Evolutionary conservation across 495 filamentous ascomycete species (phyloP).

Genomic region (Halenospora varia): DNA sequence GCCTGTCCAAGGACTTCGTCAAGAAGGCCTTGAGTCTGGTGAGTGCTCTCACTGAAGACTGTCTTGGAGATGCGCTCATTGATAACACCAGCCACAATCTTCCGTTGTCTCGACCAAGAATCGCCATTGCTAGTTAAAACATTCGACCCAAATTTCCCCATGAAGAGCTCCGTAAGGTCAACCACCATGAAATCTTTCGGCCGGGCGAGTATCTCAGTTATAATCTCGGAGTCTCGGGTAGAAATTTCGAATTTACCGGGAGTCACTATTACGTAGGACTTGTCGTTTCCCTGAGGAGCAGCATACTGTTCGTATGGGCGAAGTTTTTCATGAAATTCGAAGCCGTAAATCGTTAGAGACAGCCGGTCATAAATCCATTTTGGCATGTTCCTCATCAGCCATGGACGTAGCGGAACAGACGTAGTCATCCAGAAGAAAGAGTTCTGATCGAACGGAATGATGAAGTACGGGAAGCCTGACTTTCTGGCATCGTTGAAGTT

Average conservation of each 20-base stretch:
- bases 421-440: constrained; percentile 21
- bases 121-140: constrained; percentile 27
- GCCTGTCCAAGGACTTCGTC: constrained; percentile 16
- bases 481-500: constrained; percentile 23
- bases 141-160: constrained; percentile 27
- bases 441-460: constrained; percentile 26
- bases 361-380: constrained; percentile 21
- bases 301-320: constrained; percentile 20
- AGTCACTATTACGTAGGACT: constrained; percentile 24
- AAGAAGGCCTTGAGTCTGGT: constrained; percentile 26
- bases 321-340: constrained; percentile 25
- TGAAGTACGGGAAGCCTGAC: constrained; percentile 22
- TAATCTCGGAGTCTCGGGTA: constrained; percentile 23
- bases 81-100: constrained; percentile 25
- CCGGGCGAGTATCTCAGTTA: constrained; percentile 21
- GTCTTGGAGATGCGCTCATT: constrained; percentile 29
- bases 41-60: constrained; percentile 26
- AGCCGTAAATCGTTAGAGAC: constrained; percentile 26
- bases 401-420: constrained; percentile 17
- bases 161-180: constrained; percentile 17
- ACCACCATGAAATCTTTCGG: constrained; percentile 25
- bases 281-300: constrained; percentile 19
- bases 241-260: constrained; percentile 24
- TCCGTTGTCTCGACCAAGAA: constrained; percentile 27
- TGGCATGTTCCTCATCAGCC: constrained; percentile 22